Percentiles rank a stretch among this genome's conserved stretches.
Evolutionary conservation across 2,329 filamentous ascomycete species (phyloP).

Genomic region (Neopestalotiopsis rosae): DNA sequence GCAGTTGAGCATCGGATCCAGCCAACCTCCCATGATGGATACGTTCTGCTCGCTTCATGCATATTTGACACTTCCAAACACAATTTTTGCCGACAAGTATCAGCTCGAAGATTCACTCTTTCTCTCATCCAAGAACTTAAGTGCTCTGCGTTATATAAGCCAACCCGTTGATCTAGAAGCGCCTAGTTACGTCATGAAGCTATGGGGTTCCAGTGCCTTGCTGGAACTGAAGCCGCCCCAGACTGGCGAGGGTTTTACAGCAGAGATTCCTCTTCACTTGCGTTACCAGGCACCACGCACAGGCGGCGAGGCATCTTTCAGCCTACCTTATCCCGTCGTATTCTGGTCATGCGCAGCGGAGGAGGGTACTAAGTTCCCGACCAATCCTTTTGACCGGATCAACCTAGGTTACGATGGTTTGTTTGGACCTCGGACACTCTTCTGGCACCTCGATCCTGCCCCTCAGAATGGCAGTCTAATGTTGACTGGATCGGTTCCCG

Average conservation of each 20-base stretch:
- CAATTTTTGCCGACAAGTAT: conserved; percentile 86
- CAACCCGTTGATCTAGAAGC: conserved; percentile 89
- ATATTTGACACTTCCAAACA: conserved; percentile 81
- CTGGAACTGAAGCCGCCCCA: conserved; percentile 71
- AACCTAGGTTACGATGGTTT: conserved; percentile 85
- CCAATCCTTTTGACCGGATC: conserved; percentile 84
- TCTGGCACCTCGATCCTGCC: conserved; percentile 76
- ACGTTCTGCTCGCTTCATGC: conserved; percentile 75
- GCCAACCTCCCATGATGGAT: conserved; percentile 54
- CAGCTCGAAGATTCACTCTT: conserved; percentile 80
- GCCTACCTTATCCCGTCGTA: conserved; percentile 80
- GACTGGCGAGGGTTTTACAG: conserved; percentile 59
- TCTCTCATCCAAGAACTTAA: conserved; percentile 79
- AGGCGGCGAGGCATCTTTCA: conserved; percentile 57
- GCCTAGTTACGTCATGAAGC: conserved; percentile 76
- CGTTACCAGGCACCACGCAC: conserved; percentile 75
- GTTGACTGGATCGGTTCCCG: conserved; percentile 66
- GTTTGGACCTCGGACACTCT: conserved; percentile 78
- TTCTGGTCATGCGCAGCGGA: conserved; percentile 88
- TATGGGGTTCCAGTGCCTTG: conserved; percentile 82
- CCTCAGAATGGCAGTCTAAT: conserved; percentile 47
- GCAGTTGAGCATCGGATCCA: conserved; percentile 66
- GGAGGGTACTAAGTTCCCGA: conserved; percentile 69
- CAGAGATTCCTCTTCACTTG: conserved; percentile 81
- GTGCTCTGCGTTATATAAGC: conserved; percentile 69